Base-by-base conservation (phyloP, 768 basidiomycete species). In the Panaeolus cyanescens region DNA sequence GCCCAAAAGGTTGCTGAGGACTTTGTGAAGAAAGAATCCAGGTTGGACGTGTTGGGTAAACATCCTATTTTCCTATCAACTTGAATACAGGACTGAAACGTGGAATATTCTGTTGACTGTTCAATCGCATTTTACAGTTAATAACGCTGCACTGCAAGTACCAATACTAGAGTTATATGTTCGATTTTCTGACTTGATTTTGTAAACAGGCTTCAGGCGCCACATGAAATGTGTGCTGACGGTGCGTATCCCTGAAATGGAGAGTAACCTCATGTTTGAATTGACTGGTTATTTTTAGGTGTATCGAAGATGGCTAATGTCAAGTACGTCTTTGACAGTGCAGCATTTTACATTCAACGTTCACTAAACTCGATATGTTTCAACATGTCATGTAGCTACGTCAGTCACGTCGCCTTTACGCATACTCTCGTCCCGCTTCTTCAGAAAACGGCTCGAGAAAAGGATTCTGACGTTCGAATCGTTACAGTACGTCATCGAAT, bases 21-120 rank as follows among this genome's bases (percentile, higher is more conserved):
- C 37, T 82, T 88, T 61, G 64, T 85, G 71, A 66, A 55, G 59
- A 78, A 69, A 65, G 87, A 89, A 66, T 70, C 69, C 33, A 75
- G 86, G 30, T 65, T 89, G 59, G 87, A 89, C 65, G 74, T 87
- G 6, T 66, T 89, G 17, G 64, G 86, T 86, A 61, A 62, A 80
- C 74, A 8, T 17, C 19, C n/a, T 5, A 5, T 32, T 55, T 20
- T 1, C 4, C 9, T 32, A 30, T n/a, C 4, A 30, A 22, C 25
- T 30, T 8, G 5, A 17, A 30, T n/a, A n/a, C n/a, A n/a, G n/a
- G n/a, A n/a, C 20, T 5, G 28, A 32, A n/a, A n/a, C n/a, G n/a
- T n/a, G n/a, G n/a, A n/a, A n/a, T n/a, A n/a, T 15, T 33, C 4
- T 40, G 8, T 22, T 1, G 13, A 15, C 33, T 54, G 42, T 55